Base-by-base conservation (phyloP, 1,139 yeast genomes). In the Pichia sp. region DNA sequence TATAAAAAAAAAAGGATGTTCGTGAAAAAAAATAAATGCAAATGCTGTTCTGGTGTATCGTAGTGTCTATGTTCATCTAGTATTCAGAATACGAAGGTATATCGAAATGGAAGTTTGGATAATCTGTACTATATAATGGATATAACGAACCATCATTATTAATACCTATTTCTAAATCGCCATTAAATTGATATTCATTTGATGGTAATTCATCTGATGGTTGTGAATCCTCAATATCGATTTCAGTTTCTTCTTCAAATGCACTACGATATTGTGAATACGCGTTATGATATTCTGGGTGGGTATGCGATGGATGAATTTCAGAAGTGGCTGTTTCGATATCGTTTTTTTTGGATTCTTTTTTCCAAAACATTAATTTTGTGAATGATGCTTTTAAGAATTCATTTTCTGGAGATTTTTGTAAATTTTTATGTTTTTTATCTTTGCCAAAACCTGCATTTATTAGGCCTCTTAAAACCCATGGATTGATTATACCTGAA, bases 81-180 rank as follows among this genome's bases (percentile, higher is more conserved):
- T 51, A 55, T 37, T 53, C 54, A 12, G 53, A 39, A 38, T 54
- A 82, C 54, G 85, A 80, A 22, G 96, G 96, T 59, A 89, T 80
- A 46, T 88, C 95, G 51, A 87, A 71, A 67, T 88, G 96, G 77
- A 89, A 86, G 65, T 80, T 86, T 39, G 96, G 95, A 35, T 88
- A 79, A 61, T 82, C 76, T 1, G 95, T 85, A 46, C 82, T 80
- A 16, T 80, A 72, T 3, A 88, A 29, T 3, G 60, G 53, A 16
- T 29, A 40, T 16, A 50, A 18, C 20, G 27, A 78, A 23, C 90
- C 81, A 50, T 69, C 49, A 46, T 68, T 44, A 24, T 44, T 69
- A 56, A 72, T 73, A 30, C 64, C 68, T 11, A 67, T 49, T 34
- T 50, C 53, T 15, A 57, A 16, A 36, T 53, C 49, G 7, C 54